Percentiles rank a stretch among this genome's conserved stretches.
phyloP scores from a whole-genome alignment of 345 rosid genomes.

The Iberis pinnata region DNA sequence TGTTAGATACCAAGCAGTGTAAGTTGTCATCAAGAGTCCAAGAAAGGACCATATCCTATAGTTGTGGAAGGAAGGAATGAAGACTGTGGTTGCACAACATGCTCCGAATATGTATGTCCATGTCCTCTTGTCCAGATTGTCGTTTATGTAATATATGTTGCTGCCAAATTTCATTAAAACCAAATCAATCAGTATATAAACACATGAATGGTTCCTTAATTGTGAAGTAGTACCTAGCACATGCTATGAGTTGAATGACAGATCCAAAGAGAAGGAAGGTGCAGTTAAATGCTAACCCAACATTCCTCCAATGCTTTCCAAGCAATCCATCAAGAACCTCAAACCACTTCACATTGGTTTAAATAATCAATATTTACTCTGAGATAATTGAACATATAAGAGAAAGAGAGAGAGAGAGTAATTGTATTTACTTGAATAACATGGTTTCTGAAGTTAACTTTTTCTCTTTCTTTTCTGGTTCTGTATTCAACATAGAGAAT shows the following conservation, averaged over 20 bases:
- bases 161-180: too few species aligned
- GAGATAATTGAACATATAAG: too few species aligned
- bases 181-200: too few species aligned
- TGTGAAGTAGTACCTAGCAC: too few species aligned
- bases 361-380: too few species aligned
- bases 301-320: constrained; percentile 98
- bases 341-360: too few species aligned
- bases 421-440: constrained; percentile 68
- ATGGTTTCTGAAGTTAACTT: constrained; percentile 95
- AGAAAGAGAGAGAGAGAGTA: too few species aligned
- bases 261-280: constrained; percentile 99
- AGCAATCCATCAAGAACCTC: constrained; percentile 98
- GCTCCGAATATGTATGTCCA: constrained; percentile 99
- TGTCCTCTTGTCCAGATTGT: constrained; percentile 97
- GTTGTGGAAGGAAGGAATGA: constrained; percentile 96
- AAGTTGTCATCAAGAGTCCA: constrained; percentile 96
- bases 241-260: constrained; percentile 98
- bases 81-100: constrained; percentile 95
- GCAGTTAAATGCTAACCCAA: constrained; percentile 96
- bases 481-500: constrained; percentile 92
- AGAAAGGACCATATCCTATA: constrained; percentile 98
- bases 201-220: too few species aligned
- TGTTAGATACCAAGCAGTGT: constrained; percentile 98
- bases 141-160: constrained; percentile 96
- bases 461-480: constrained; percentile 91